A percentile compares a stretch with the other conserved stretches of the same genome.
Evolutionary conservation across 768 basidiomycete genomes (phyloP).

Genomic region (Pholiota conissans): DNA sequence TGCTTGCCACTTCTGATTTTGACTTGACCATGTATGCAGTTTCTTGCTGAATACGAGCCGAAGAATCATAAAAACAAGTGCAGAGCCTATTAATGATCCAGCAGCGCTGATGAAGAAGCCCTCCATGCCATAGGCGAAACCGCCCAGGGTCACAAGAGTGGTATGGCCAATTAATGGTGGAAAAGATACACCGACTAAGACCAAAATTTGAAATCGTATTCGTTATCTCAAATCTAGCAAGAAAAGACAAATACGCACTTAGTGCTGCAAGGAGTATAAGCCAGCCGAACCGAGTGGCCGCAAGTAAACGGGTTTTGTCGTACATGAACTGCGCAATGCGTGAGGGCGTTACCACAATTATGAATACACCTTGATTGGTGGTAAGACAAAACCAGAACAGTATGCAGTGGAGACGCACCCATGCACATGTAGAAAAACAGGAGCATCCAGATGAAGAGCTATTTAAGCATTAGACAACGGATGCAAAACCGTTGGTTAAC

Average conservation of each 20-base stretch:
- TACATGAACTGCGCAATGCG: slow-evolving; percentile 71
- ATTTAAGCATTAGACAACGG: slow-evolving; percentile 6
- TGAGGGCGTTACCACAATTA: slow-evolving; percentile 58
- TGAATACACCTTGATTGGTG: slow-evolving; percentile 32
- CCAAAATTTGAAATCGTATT: background rate
- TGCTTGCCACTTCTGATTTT: slow-evolving; percentile 76
- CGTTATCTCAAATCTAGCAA: background rate
- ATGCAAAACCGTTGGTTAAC: background rate
- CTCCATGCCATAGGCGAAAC: slow-evolving; percentile 81
- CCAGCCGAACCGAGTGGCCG: slow-evolving; percentile 62
- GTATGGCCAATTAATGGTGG: slow-evolving; percentile 71
- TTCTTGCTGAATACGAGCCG: slow-evolving; percentile 57
- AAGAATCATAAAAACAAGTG: slow-evolving; percentile 58
- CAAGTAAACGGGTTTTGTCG: slow-evolving; percentile 63
- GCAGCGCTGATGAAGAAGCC: slow-evolving; percentile 68
- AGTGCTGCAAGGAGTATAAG: slow-evolving; percentile 51
- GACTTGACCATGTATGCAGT: slow-evolving; percentile 57
- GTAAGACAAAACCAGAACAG: slow-evolving; percentile 1
- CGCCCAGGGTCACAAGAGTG: slow-evolving; percentile 65
- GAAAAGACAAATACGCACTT: slow-evolving; percentile 36
- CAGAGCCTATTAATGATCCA: slow-evolving; percentile 65
- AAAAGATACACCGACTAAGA: slow-evolving; percentile 49
- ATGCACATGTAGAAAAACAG: slow-evolving; percentile 54
- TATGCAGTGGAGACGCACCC: slow-evolving; percentile 24
- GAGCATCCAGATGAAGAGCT: slow-evolving; percentile 63